A percentile compares a stretch with the other conserved stretches of the same genome.
Evolutionary conservation across 2,329 filamentous ascomycete species (phyloP).

Genomic region (Sordariomycetes sp.): DNA sequence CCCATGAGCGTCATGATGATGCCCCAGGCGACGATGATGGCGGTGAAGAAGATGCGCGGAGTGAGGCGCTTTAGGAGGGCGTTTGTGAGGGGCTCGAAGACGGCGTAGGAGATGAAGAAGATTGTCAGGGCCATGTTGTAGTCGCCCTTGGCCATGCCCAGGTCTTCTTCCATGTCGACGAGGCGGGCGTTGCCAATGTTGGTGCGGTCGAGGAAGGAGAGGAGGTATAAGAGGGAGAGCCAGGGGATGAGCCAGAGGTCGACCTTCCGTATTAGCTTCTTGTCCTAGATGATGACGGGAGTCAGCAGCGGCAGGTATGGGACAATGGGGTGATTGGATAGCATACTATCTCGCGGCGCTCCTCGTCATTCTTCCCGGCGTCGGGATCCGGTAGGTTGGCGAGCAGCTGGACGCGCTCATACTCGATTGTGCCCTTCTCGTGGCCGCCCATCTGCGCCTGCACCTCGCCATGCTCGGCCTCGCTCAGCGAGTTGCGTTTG

Average conservation of each 20-base stretch:
- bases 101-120: conserved; percentile 67
- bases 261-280: conserved; percentile 46
- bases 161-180: conserved; percentile 17
- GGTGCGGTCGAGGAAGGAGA: conserved; percentile 42
- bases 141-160: conserved; percentile 36
- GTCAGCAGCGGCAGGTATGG: not conserved
- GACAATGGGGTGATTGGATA: not conserved
- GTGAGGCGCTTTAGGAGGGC: conserved; percentile 63
- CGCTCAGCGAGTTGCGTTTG: not conserved
- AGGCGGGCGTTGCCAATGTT: conserved; percentile 22
- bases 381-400: conserved; percentile 26
- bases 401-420: conserved; percentile 14
- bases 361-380: conserved; percentile 45
- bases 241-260: conserved; percentile 50
- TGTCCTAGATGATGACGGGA: conserved; percentile 31
- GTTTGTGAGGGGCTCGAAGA: conserved; percentile 70
- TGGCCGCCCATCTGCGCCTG: not conserved
- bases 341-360: conserved; percentile 43
- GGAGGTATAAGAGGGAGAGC: conserved; percentile 58
- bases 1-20: conserved; percentile 57
- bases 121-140: conserved; percentile 40
- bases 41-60: conserved; percentile 67
- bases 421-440: conserved; percentile 8
- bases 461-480: not conserved
- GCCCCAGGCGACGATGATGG: conserved; percentile 65